Evolutionary conservation across 345 rosid species (phyloP).

Genomic region (Ailanthus altissimus): DNA sequence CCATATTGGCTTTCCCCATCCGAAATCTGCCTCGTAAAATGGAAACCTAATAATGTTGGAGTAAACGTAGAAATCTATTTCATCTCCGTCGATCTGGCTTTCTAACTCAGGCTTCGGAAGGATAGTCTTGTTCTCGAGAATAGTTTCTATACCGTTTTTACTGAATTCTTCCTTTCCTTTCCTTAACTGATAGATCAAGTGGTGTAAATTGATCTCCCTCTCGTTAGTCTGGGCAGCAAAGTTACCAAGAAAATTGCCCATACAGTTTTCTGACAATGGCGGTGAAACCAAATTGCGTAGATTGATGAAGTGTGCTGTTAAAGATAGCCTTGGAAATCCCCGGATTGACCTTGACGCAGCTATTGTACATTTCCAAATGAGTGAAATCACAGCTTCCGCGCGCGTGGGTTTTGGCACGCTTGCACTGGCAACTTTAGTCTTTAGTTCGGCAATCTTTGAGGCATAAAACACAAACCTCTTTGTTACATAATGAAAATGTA

Average conservation of each 20-base stretch:
- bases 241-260: slow-evolving; percentile 24
- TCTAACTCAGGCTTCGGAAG: not conserved
- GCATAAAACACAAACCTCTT: slow-evolving; percentile 29
- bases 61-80: slow-evolving; percentile 28
- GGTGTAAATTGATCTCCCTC: slow-evolving; percentile 30
- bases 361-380: slow-evolving; percentile 22
- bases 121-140: slow-evolving; percentile 11
- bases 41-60: slow-evolving; percentile 31
- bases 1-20: slow-evolving; percentile 51
- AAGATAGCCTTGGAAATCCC: not conserved
- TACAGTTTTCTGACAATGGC: not conserved
- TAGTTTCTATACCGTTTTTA: slow-evolving; percentile 2
- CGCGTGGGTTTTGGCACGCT: slow-evolving; percentile 21
- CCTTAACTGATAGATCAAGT: slow-evolving; percentile 24
- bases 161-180: slow-evolving; percentile 33
- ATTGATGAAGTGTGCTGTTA: slow-evolving; percentile 12
- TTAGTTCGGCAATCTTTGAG: slow-evolving; percentile 19
- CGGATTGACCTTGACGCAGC: slow-evolving; percentile 13
- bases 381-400: slow-evolving; percentile 27
- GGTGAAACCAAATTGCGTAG: slow-evolving; percentile 18
- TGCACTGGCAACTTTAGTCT: slow-evolving; percentile 5
- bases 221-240: slow-evolving; percentile 31
- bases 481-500: not conserved
- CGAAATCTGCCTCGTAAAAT: slow-evolving; percentile 36
- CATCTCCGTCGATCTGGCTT: slow-evolving; percentile 25